phyloP scores from a whole-genome alignment of 2,329 filamentous ascomycete genomes.

The Ceratocystis cacaofunesta region DNA sequence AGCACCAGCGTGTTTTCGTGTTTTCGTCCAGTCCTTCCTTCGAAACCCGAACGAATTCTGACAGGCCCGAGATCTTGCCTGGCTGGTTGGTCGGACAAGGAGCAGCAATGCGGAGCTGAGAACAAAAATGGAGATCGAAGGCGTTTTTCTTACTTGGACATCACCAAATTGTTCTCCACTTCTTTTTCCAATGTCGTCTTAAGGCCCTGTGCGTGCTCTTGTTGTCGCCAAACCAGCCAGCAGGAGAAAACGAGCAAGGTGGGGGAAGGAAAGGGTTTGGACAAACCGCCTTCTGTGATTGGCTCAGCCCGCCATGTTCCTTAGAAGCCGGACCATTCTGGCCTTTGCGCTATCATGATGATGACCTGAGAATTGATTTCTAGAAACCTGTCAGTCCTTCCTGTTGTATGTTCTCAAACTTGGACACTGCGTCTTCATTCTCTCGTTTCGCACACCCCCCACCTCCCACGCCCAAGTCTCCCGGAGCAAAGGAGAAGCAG shows the following conservation, averaged over 20 bases:
- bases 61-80: no score
- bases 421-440: not conserved
- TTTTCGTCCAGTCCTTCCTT: not conserved
- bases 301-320: not conserved
- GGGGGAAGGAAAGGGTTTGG: not conserved
- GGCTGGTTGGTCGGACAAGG: no score
- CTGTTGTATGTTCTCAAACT: not conserved
- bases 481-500: not conserved
- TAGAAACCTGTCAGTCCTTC: not conserved
- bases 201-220: not conserved
- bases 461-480: not conserved
- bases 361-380: not conserved
- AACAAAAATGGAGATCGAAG: no score
- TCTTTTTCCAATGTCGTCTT: not conserved
- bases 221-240: not conserved
- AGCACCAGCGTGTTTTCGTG: not conserved
- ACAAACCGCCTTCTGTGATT: not conserved
- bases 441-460: not conserved
- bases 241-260: not conserved
- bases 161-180: not conserved
- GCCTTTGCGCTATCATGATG: not conserved
- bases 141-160: no score
- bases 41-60: not conserved
- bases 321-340: not conserved
- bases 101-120: no score